Base-by-base conservation (phyloP, 176 grass and related monocot genomes). In the Phragmites australis region DNA sequence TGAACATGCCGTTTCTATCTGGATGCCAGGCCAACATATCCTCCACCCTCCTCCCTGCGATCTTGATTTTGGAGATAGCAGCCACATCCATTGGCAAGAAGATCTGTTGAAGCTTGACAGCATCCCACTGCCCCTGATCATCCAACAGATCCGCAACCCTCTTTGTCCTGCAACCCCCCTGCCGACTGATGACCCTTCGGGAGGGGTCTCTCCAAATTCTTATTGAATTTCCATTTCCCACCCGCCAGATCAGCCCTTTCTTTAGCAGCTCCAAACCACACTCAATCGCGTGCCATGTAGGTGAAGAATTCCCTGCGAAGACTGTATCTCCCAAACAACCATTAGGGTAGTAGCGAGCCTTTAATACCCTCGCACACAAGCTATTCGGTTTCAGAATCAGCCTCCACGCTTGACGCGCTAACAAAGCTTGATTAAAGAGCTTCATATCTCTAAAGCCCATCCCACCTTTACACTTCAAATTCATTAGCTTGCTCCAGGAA, bases 301-400 rank as follows among this genome's bases (percentile, higher is more conserved):
- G 3, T 3, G 16, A 52, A 0, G 49, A 15, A 6, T 52, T 3
- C 0, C 1, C 1, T 18, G 17, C 3, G 1, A 21, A 5, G 0
- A 21, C 49, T 21, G 49, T 52, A 52, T 52, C 49, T 6, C 18
- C 0, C 15, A 52, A 3, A 1, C 5, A 1, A 4, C 49, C 49
- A 3, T 18, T 3, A 0, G 49, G 49, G 4, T 5, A 52, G 17
- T 52, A 52, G 4, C 16, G 3, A 0, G 49, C 49, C 4, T 52
- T 52, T 5, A 52, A 6, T 0, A 52, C 3, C 6, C 16, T 2
- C 3, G 49, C 49, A 21, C 15, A 52, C 3, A 52, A 3, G 5
- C 17, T 52, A 3, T 5, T 1, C 1, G 49, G 49, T 0, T 3
- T 5, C 5, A 2, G 5, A 52, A 52, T 6, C 6, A 52, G 49